Evolutionary conservation across 257 asterid species (phyloP).

Genomic region (Nicotiana undulata): DNA sequence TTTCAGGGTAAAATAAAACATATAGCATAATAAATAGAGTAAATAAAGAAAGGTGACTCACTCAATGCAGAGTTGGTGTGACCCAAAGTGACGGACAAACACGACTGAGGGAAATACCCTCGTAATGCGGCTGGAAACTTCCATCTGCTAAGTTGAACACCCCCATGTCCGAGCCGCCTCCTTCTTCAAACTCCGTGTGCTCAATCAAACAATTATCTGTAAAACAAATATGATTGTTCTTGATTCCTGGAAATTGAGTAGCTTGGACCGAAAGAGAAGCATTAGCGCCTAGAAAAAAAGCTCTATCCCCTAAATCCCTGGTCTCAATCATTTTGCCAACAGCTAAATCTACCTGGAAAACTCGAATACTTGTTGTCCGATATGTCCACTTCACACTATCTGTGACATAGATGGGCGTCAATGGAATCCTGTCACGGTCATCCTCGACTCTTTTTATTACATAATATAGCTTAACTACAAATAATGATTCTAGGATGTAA

Average conservation of each 20-base stretch:
- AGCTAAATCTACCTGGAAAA: neutral
- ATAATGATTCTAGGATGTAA: slow-evolving; percentile 7
- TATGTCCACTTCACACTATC: too few species aligned
- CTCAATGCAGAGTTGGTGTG: neutral
- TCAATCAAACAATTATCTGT: neutral
- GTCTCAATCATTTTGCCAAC: neutral
- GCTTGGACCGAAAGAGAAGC: slow-evolving; percentile 1
- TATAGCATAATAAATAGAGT: neutral
- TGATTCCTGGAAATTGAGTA: neutral
- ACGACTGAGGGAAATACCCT: neutral
- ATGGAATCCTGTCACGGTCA: neutral
- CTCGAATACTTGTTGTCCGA: neutral
- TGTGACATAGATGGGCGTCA: neutral
- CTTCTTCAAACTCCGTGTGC: neutral
- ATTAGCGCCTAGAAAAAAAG: neutral
- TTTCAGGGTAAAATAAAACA: neutral
- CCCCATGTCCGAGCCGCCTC: neutral
- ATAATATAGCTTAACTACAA: neutral
- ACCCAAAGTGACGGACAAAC: neutral
- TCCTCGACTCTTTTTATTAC: neutral
- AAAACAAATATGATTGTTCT: slow-evolving; percentile 5
- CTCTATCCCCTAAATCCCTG: neutral
- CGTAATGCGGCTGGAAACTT: neutral
- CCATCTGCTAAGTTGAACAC: slow-evolving; percentile 4
- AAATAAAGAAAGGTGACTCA: neutral